Evolutionary conservation across 352 stramenopile genomes (phyloP).

Genomic region (Phytophthora podocarpi): DNA sequence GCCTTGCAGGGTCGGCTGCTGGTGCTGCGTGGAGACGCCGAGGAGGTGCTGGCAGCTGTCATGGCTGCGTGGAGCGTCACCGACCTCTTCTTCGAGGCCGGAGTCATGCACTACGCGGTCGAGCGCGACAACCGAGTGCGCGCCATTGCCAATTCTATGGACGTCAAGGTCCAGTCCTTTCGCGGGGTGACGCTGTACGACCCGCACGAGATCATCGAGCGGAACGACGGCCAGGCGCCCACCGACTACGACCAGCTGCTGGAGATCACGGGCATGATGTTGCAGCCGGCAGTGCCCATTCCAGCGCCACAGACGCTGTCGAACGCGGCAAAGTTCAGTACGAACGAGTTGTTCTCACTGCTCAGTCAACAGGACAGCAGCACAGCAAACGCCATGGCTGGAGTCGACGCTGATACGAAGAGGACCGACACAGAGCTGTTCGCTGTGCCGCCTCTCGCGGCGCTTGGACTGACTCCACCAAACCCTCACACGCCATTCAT

Average conservation of each 20-base stretch:
- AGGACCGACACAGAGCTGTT: constrained; percentile 32
- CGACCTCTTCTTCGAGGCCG: constrained; percentile 73
- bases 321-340: constrained; percentile 23
- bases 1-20: constrained; percentile 44
- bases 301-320: constrained; percentile 33
- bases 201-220: constrained; percentile 51
- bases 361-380: constrained; percentile 23
- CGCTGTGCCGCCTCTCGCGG: constrained; percentile 41
- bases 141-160: constrained; percentile 35
- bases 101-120: constrained; percentile 54
- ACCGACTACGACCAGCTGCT: constrained; percentile 63
- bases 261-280: constrained; percentile 57
- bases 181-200: constrained; percentile 65
- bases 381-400: constrained; percentile 29
- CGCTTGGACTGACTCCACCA: constrained; percentile 43
- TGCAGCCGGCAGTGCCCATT: constrained; percentile 54
- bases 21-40: constrained; percentile 63
- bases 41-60: constrained; percentile 55
- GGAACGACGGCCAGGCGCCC: constrained; percentile 47
- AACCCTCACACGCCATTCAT: constrained; percentile 51
- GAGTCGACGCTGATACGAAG: constrained; percentile 13
- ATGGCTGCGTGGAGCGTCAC: constrained; percentile 67
- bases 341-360: constrained; percentile 35
- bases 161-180: constrained; percentile 43
- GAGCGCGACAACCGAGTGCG: constrained; percentile 51